Base-by-base conservation (phyloP, 176 grass and related monocot species). In the Ensete glaucum region DNA sequence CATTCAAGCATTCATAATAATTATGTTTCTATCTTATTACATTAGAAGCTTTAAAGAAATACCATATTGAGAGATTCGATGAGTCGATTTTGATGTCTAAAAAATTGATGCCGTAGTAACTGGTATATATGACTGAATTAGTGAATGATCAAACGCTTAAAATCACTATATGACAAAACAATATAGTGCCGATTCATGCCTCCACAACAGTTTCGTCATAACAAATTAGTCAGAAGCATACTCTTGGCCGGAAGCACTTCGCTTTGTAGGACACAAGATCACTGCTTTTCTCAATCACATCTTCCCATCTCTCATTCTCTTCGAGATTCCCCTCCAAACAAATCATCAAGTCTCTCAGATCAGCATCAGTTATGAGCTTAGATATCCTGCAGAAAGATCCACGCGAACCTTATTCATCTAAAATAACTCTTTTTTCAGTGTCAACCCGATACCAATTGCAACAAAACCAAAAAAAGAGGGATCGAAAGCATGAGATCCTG, bases 201-300 rank as follows among this genome's bases (percentile, higher is more conserved):
- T 43, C 29, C 1, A 74, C 2, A 54, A 53, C 15, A 60, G 77
- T 22, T 9, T 23, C 16, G 15, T 24, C 34, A 6, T 20, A 6
- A 27, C 23, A 50, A 65, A 74, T 62, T 9, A 52, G 34, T 57
- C 78, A 79, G 73, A 51, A 54, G 34, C 43, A 55, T 87, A 99
- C 95, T 76, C 75, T 64, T 69, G 84, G 70, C 62, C 84, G 91
- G 70, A 84, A 80, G 77, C 90, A 93, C 90, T 89, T 91, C 11
- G 88, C 90, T 69, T 68, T 75, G 76, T 99, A 99, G 15, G 88
- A 91, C 66, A 99, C 72, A 50, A 54, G 59, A 64, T 86, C 84
- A 79, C 81, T 91, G 52, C 71, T 78, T 81, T 87, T 94, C 62
- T 80, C 72, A 78, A 94, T 79, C 11, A 94, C 95, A 69, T 80